Evolutionary conservation across 352 stramenopile species (phyloP), one percentile per base, ranked within the genome.

Genomic region (Thraustotheca clavata): DNA sequence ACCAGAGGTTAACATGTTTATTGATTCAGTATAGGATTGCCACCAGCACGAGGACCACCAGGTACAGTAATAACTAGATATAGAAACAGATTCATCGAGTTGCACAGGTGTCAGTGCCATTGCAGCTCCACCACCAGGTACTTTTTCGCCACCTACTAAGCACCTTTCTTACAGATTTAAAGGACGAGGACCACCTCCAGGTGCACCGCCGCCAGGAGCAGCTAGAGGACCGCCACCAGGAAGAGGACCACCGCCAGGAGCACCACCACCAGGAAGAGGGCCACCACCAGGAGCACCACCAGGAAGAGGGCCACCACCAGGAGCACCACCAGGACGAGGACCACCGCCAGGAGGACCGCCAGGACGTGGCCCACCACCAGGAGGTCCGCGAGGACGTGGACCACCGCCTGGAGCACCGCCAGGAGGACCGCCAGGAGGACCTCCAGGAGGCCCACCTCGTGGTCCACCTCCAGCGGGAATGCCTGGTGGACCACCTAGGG

Each of bases 191-290:
- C 67, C 67, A 55, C 71, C 77, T 35, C 48, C 61, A 16, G 59
- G 41, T 43, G 69, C 52, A 29, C 55, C 62, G 22, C 67, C 67
- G 41, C 69, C 69, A 54, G 67, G 68, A 29, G 76, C 74, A 12
- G 71, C 72, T 36, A 68, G 70, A 48, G 76, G 72, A 27, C 54
- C 72, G 18, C 76, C 76, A 40, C 63, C 73, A 40, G 71, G 76
- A 66, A 38, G 47, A n/a, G 24, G 31, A 6, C 63, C 52, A 29
- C 20, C 46, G 16, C 20, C 59, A 49, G 68, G 47, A 34, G 59
- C 68, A 59, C 76, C 77, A 59, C 76, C 77, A 6, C 70, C 76
- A 12, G 67, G 67, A 31, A 2, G 36, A 35, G 61, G 36, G 20
- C 60, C 70, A 57, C 75, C 76, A 49, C 70, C 73, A 43, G 72